Percentiles rank a stretch among this genome's conserved stretches.
These are phyloP conservation scores for Penicillium subrubescens DNA, from an alignment of 495 filamentous ascomycete genomes.

Conservation along the genomic window DNA sequence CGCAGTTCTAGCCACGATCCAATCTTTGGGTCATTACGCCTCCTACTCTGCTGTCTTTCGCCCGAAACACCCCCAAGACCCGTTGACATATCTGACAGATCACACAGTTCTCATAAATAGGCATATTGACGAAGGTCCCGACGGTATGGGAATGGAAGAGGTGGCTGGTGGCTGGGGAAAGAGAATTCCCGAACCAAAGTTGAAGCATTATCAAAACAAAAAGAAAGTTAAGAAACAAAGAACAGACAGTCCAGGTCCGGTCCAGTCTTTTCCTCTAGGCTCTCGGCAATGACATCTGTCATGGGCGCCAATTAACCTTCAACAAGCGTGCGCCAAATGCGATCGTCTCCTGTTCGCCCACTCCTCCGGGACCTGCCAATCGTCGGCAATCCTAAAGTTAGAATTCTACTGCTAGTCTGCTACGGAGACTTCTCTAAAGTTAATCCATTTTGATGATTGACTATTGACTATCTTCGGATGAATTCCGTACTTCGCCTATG, in stretches of 20 bases:
- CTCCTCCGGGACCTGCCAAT: slow-evolving; percentile 32
- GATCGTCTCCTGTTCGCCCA: slow-evolving; percentile 41
- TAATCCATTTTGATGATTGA: background rate
- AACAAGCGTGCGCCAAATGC: slow-evolving; percentile 42
- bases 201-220: background rate
- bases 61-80: background rate
- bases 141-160: background rate
- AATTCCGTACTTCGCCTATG: background rate
- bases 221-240: background rate
- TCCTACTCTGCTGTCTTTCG: background rate
- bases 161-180: slow-evolving; percentile 3
- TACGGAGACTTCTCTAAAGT: slow-evolving; percentile 18
- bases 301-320: slow-evolving; percentile 44
- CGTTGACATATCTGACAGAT: background rate
- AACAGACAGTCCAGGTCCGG: background rate
- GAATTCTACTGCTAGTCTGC: slow-evolving; percentile 9
- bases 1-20: background rate
- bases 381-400: slow-evolving; percentile 4
- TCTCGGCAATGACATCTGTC: slow-evolving; percentile 25
- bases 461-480: background rate
- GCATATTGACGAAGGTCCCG: too few relatives aligned
- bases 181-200: background rate
- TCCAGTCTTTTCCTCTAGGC: background rate
- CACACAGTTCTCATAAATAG: background rate
- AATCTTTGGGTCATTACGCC: background rate